A percentile compares a stretch with the other conserved stretches of the same genome.
phyloP scores from a whole-genome alignment of 1,284 basidiomycete species.

The Marasmius oreades region DNA sequence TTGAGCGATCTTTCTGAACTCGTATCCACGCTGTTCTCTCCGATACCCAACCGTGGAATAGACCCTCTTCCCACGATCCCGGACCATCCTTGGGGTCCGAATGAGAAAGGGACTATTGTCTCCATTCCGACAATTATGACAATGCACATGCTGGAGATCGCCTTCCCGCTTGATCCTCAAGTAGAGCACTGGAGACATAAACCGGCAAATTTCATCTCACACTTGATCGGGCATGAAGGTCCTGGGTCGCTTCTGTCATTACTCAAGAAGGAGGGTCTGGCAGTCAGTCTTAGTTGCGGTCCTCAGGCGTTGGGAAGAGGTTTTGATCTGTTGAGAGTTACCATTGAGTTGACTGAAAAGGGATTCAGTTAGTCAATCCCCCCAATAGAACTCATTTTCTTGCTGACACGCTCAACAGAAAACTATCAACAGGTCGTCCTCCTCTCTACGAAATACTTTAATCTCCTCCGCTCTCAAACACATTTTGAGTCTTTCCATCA shows the following conservation, averaged over 20 bases:
- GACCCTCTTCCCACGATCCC: constrained; percentile 66
- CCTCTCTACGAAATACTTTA: constrained; percentile 85
- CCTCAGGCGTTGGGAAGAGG: constrained; percentile 74
- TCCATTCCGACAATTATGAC: constrained; percentile 91
- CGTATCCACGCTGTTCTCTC: constrained; percentile 75
- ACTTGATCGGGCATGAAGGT: constrained; percentile 96
- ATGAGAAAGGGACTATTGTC: constrained; percentile 79
- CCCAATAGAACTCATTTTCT: constrained; percentile 4
- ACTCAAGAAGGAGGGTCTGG: constrained; percentile 92
- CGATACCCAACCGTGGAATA: constrained; percentile 67
- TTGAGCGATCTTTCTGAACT: constrained; percentile 75
- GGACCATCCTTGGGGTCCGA: constrained; percentile 74
- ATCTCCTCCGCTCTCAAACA: constrained; percentile 66
- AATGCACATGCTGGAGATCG: constrained; percentile 83
- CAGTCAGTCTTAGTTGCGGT: constrained; percentile 76
- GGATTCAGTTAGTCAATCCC: constrained; percentile 68
- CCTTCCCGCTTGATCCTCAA: constrained; percentile 87
- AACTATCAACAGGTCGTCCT: constrained; percentile 77
- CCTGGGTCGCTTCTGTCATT: constrained; percentile 91
- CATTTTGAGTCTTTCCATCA: constrained; percentile 75
- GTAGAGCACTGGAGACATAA: constrained; percentile 77
- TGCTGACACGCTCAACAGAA: constrained; percentile 37
- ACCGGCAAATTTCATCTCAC: constrained; percentile 79
- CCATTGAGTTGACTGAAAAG: constrained; percentile 78
- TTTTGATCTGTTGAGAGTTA: constrained; percentile 89